Percentiles rank a stretch among this genome's conserved stretches.
phyloP scores from a whole-genome alignment of 805 yeast species.

The Ogataea degrootiae region DNA sequence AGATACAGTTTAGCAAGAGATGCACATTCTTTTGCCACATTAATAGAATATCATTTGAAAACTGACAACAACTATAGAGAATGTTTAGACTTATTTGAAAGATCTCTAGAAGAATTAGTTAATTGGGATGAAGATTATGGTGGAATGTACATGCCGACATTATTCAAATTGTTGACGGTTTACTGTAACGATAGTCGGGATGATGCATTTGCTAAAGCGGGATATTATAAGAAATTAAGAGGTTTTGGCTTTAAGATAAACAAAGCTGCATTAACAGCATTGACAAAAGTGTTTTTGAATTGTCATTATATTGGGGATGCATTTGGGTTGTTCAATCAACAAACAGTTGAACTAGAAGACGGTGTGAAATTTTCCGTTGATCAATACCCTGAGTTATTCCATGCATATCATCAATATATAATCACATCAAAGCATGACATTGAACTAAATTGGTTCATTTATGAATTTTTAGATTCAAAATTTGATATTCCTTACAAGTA shows the following conservation, averaged over 20 bases:
- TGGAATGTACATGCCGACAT: conserved; percentile 22
- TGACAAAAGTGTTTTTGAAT: conserved; percentile 33
- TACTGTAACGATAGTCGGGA: conserved; percentile 17
- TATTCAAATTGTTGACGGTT: conserved; percentile 22
- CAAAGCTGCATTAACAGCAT: conserved; percentile 33
- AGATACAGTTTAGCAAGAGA: conserved; percentile 31
- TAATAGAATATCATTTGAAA: conserved; percentile 31
- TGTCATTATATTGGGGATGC: conserved; percentile 36
- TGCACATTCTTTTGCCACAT: conserved; percentile 31
- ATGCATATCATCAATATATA: conserved; percentile 41
- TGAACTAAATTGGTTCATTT: conserved; percentile 56
- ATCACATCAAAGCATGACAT: conserved; percentile 31
- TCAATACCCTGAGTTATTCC: conserved; percentile 16
- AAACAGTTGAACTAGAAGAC: conserved; percentile 24
- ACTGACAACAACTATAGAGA: conserved; percentile 27
- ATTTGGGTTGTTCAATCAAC: conserved; percentile 37
- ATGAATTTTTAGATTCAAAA: conserved; percentile 49
- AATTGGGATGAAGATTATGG: conserved; percentile 38
- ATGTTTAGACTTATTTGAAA: conserved; percentile 33
- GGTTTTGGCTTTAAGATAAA: conserved; percentile 35
- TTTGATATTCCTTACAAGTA: conserved; percentile 55
- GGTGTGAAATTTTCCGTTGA: conserved; percentile 13
- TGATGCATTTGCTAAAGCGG: conserved; percentile 16
- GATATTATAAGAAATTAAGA: conserved; percentile 38
- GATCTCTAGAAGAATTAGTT: conserved; percentile 34